A percentile compares a stretch with the other conserved stretches of the same genome.
Evolutionary conservation across 1,284 basidiomycete genomes (phyloP).

Genomic region (Sporisorium scitamineum): DNA sequence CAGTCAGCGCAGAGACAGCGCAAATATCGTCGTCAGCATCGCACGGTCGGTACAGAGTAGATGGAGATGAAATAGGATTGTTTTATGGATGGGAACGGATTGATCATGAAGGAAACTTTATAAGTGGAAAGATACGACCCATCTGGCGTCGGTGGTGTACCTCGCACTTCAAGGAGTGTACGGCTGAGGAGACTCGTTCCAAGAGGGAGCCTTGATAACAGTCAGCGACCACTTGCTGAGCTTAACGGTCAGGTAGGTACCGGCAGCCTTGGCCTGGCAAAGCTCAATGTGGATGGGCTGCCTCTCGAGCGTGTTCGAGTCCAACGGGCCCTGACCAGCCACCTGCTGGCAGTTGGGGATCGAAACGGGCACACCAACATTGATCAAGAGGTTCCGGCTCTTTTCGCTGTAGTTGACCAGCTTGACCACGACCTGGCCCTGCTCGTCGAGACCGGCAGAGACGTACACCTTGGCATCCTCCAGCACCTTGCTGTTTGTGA

Average conservation of each 20-base stretch:
- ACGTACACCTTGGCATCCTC: conserved; percentile 36
- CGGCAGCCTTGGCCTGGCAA: conserved; percentile 14
- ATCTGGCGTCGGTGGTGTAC: too few species aligned
- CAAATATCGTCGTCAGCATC: neutral
- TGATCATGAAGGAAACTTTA: neutral
- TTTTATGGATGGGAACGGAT: too few species aligned
- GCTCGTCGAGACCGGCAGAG: conserved; percentile 33
- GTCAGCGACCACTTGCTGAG: conserved; percentile 45
- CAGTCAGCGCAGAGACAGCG: too few species aligned
- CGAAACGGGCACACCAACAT: neutral
- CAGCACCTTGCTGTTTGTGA: conserved; percentile 36
- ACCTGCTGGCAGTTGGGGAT: conserved; percentile 16
- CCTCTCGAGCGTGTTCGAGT: conserved; percentile 45
- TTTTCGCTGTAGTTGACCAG: conserved; percentile 51
- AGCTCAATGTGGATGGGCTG: conserved; percentile 18
- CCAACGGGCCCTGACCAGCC: conserved; percentile 33
- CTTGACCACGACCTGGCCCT: conserved; percentile 40
- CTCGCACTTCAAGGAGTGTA: neutral
- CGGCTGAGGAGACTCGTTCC: neutral
- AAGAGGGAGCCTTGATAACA: conserved; percentile 15
- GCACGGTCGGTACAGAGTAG: neutral
- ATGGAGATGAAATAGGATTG: neutral
- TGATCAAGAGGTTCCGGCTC: conserved; percentile 10
- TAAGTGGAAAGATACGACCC: neutral
- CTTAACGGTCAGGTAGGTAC: neutral